A percentile compares a stretch with the other conserved stretches of the same genome.
Conservation (phyloP, 2,329 filamentous ascomycete species). For the Apiospora saccharicola region DNA sequence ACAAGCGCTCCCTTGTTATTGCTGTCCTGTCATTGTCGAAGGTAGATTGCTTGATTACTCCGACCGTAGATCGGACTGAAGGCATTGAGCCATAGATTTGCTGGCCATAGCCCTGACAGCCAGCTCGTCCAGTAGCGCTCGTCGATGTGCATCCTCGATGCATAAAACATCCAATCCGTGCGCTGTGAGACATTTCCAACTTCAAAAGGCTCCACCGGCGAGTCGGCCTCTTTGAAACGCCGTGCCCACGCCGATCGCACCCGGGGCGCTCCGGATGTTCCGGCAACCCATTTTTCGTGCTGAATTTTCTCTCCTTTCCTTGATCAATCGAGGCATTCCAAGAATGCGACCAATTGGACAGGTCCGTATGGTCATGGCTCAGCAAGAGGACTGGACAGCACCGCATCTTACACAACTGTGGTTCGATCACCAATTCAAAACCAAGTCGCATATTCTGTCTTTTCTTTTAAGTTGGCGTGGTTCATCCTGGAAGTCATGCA, state of each 20-base stretch:
- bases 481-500: conserved; percentile 18
- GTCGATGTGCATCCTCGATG: background rate
- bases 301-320: conserved; percentile 2
- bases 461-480: background rate
- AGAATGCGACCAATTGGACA: background rate
- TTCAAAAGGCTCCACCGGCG: background rate
- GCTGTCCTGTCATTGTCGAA: background rate
- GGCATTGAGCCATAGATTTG: conserved; percentile 10
- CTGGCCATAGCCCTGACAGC: background rate
- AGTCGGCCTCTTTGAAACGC: conserved; percentile 16
- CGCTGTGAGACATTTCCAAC: conserved; percentile 21
- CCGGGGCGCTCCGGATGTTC: conserved; percentile 15
- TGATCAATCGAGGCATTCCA: background rate
- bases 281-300: conserved; percentile 7
- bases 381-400: conserved; percentile 9
- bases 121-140: background rate
- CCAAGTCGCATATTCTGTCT: background rate
- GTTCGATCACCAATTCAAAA: background rate
- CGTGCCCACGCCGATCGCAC: conserved; percentile 17
- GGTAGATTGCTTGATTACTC: background rate
- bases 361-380: background rate
- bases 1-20: background rate
- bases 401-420: background rate
- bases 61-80: conserved; percentile 1
- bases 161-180: conserved; percentile 15